These are phyloP conservation scores for Cordyceps militaris DNA, from an alignment of 2,329 filamentous ascomycete genomes.

Conservation along the genomic window DNA sequence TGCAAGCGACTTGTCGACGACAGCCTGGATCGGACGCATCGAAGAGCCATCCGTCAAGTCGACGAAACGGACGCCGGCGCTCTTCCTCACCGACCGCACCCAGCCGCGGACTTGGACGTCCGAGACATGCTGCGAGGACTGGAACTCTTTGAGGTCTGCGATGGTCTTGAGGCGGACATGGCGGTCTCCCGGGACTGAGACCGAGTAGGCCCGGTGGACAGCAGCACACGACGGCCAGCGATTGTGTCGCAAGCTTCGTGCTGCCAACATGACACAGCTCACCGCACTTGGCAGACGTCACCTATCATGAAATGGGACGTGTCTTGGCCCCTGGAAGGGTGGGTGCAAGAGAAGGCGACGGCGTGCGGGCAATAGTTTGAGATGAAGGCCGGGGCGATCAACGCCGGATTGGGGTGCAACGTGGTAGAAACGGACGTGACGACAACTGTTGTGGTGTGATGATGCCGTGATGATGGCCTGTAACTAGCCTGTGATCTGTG, in stretches of 20 bases:
- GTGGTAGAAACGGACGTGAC: not conserved
- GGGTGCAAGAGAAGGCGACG: not conserved
- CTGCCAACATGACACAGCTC: not conserved
- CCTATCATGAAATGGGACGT: not conserved
- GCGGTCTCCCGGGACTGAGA: conserved; percentile 21
- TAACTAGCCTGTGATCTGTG: not conserved
- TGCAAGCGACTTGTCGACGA: conserved; percentile 65
- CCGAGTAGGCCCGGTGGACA: conserved; percentile 26
- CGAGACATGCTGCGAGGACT: conserved; percentile 35
- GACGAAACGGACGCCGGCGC: conserved; percentile 78
- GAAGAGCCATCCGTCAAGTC: conserved; percentile 84
- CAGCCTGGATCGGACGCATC: conserved; percentile 69
- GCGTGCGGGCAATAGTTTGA: not conserved
- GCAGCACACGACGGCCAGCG: not conserved
- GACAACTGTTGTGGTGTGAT: not conserved
- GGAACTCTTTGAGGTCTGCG: conserved; percentile 50
- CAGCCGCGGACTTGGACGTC: conserved; percentile 65
- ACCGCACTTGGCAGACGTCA: not conserved
- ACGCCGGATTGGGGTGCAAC: too few species aligned
- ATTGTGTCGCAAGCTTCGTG: not conserved
- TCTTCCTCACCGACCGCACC: conserved; percentile 76
- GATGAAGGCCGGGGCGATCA: not conserved
- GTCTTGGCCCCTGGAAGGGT: not conserved
- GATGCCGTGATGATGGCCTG: not conserved
- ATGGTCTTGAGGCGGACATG: conserved; percentile 33